A percentile compares a stretch with the other conserved stretches of the same genome.
phyloP scores from a whole-genome alignment of 2,329 filamentous ascomycete species.

The Pestalotiopsis fici region DNA sequence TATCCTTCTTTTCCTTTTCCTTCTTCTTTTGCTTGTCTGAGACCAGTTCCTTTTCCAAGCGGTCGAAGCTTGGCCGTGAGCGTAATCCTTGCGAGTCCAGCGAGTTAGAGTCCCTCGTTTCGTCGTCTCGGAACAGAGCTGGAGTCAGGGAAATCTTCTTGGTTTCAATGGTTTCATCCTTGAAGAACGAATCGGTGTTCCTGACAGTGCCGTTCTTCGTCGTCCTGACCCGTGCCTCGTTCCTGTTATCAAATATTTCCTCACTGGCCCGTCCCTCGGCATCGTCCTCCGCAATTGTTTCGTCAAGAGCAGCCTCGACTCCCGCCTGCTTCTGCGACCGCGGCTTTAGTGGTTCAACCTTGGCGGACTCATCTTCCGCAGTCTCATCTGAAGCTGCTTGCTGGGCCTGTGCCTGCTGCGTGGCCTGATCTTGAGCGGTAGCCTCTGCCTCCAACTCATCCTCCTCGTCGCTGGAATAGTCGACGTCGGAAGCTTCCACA shows the following conservation, averaged over 20 bases:
- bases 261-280: conserved; percentile 56
- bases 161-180: conserved; percentile 91
- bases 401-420: conserved; percentile 30
- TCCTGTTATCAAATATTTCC: conserved; percentile 62
- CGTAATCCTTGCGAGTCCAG: conserved; percentile 45
- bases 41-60: conserved; percentile 49
- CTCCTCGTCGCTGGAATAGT: conserved; percentile 83
- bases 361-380: conserved; percentile 52
- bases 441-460: conserved; percentile 58
- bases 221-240: conserved; percentile 54
- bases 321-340: conserved; percentile 42
- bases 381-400: conserved; percentile 31
- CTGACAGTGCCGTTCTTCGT: conserved; percentile 85
- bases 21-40: conserved; percentile 61
- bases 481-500: conserved; percentile 83
- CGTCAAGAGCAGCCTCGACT: conserved; percentile 28
- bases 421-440: conserved; percentile 35
- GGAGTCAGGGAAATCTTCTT: conserved; percentile 97
- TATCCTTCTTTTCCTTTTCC: conserved; percentile 56
- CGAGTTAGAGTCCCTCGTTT: conserved; percentile 37
- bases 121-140: conserved; percentile 80
- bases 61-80: conserved; percentile 69
- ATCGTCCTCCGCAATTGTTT: conserved; percentile 34
- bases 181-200: conserved; percentile 96
- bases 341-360: conserved; percentile 57